A percentile compares a stretch with the other conserved stretches of the same genome.
phyloP scores from a whole-genome alignment of 2,329 filamentous ascomycete genomes.

The Celoporthe dispersa region DNA sequence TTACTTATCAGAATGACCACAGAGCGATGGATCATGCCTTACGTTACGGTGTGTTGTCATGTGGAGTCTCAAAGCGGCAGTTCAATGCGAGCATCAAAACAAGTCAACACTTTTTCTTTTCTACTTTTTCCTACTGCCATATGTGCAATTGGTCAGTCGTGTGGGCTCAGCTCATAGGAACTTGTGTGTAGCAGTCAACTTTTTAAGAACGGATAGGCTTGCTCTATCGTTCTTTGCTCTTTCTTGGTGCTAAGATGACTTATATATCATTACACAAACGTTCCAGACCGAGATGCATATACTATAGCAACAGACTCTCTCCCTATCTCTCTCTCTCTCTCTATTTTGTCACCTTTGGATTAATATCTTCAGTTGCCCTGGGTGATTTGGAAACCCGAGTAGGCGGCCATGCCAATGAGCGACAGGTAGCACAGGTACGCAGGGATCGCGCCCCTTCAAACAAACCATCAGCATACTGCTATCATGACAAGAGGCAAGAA shows the following conservation, averaged over 20 bases:
- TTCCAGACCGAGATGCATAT: not conserved
- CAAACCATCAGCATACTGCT: not conserved
- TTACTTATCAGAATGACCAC: not conserved
- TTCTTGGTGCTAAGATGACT: not conserved
- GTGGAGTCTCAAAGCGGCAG: not conserved
- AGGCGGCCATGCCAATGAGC: slow-evolving; percentile 12
- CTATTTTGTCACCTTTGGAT: not conserved
- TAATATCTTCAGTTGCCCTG: not conserved
- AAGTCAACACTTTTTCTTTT: not conserved
- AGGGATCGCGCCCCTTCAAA: slow-evolving; percentile 42
- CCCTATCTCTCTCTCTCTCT: not conserved
- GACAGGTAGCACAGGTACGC: slow-evolving; percentile 42
- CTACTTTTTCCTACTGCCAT: not conserved
- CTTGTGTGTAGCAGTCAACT: not conserved
- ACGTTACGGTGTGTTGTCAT: not conserved
- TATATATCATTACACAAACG: not conserved
- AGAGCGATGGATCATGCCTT: not conserved
- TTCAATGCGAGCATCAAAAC: not conserved
- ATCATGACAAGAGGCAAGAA: not conserved
- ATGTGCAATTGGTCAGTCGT: not conserved
- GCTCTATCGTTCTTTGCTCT: not conserved
- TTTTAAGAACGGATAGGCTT: not conserved
- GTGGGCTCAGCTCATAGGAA: not conserved
- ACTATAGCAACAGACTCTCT: not conserved
- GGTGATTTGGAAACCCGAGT: slow-evolving; percentile 8